Evolutionary conservation across 495 filamentous ascomycete species (phyloP).

Genomic region (Evernia prunastri): DNA sequence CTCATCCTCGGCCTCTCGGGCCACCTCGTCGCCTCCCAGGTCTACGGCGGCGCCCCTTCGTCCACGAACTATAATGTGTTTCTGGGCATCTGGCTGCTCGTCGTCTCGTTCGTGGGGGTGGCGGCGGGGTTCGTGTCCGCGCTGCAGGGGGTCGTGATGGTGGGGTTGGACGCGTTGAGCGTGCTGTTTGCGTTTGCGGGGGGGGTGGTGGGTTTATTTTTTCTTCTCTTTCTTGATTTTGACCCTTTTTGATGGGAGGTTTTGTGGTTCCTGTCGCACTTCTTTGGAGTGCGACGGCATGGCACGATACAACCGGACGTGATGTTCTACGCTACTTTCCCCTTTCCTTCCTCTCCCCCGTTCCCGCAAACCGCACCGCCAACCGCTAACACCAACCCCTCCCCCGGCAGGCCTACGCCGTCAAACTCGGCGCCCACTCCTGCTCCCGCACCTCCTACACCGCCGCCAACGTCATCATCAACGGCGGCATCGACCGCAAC

Average conservation of each 20-base stretch:
- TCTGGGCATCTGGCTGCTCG: slow-evolving; percentile 38
- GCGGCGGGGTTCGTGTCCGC: slow-evolving; percentile 43
- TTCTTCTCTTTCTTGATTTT: neutral
- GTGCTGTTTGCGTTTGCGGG: slow-evolving; percentile 57
- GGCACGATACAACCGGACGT: no score
- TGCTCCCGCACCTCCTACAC: slow-evolving; percentile 37
- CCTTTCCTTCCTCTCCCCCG: neutral
- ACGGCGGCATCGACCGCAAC: slow-evolving; percentile 39
- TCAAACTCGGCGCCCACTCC: slow-evolving; percentile 21
- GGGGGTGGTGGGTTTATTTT: slow-evolving; percentile 48
- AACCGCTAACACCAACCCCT: neutral
- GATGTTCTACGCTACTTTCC: no score
- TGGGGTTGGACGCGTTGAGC: slow-evolving; percentile 53
- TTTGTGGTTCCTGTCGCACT: no score
- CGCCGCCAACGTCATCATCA: slow-evolving; percentile 50
- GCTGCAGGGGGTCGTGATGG: slow-evolving; percentile 45
- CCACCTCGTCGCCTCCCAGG: slow-evolving; percentile 24
- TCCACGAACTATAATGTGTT: slow-evolving; percentile 24
- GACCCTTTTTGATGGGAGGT: no score
- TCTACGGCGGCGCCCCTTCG: slow-evolving; percentile 21
- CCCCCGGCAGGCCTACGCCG: slow-evolving; percentile 20
- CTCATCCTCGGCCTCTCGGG: slow-evolving; percentile 24
- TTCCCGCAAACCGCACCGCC: neutral
- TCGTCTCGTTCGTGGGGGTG: slow-evolving; percentile 60
- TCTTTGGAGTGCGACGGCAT: no score